Base-by-base conservation (phyloP, 768 basidiomycete genomes). In the Hygrophorus russula region DNA sequence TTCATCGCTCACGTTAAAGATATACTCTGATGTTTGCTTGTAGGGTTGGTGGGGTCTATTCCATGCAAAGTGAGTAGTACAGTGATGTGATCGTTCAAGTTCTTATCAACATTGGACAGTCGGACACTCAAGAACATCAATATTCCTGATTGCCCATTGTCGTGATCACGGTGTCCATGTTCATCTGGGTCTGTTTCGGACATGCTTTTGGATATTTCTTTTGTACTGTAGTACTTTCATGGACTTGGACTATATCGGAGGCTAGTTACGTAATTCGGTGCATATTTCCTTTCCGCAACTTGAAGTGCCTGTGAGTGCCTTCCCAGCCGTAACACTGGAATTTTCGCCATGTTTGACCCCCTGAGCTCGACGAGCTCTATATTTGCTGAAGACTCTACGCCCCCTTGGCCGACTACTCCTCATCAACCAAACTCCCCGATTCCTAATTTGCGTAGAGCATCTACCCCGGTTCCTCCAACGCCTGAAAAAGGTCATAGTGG, bases 381-480 rank as follows among this genome's bases (percentile, higher is more conserved):
- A 39, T 82, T 79, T 52, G 74, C 70, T 18, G 77, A 71, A 44
- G 63, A 67, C 11, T 53, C 57, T 36, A 55, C 62, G 12, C 67
- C 85, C 18, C 77, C 82, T 28, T 90, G 87, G 87, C 85, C 84
- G 1, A 82, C 86, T 7, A 85, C 82, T 5, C 86, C 87, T 4
- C 83, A 85, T 53, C 52, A 73, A 6, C 78, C 78, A 34, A 76
- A 79, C 56, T 75, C 80, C 20, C 79, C 78, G 36, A 76, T 85
- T 52, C 81, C 83, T 19, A 77, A 80, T 59, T 71, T 86, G 41
- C 77, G 74, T 51, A 75, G 76, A 41, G 73, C 82, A 14, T 65
- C 71, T 5, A 66, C 79, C 7, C 68, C 80, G 14, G 59, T 64
- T 12, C 66, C 73, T 27, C 62, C 69, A 41, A 67, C 71, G 8